These are phyloP conservation scores for Podila epicladia DNA, from an alignment of 192 early-diverging fungal species.

Conservation along the genomic window DNA sequence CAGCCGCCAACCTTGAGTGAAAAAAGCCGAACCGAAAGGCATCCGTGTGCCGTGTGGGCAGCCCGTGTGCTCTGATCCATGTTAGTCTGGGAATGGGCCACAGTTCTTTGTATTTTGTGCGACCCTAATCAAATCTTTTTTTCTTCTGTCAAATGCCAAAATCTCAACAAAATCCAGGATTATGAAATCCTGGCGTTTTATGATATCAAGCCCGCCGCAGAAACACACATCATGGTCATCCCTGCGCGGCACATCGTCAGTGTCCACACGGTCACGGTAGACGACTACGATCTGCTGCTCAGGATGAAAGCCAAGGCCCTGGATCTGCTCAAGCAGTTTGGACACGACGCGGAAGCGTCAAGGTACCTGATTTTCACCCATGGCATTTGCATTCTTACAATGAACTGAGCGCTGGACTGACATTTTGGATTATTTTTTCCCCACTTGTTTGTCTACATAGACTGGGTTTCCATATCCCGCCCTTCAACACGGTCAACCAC, in stretches of 20 bases:
- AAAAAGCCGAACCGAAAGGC: not conserved
- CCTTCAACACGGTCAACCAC: slow-evolving; percentile 74
- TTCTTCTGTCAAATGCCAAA: not conserved
- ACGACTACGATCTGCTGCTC: slow-evolving; percentile 36
- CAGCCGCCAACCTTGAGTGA: not conserved
- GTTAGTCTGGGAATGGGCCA: not conserved
- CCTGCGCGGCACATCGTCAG: slow-evolving; percentile 48
- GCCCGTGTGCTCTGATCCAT: too few relatives aligned
- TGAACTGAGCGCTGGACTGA: not conserved
- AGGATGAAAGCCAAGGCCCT: slow-evolving; percentile 37
- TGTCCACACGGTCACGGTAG: slow-evolving; percentile 44
- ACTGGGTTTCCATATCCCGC: slow-evolving; percentile 79
- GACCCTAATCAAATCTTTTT: not conserved
- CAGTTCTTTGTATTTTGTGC: not conserved
- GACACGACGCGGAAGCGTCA: slow-evolving; percentile 12
- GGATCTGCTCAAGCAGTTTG: slow-evolving; percentile 30
- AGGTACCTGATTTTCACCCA: slow-evolving; percentile 21
- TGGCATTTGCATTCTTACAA: not conserved
- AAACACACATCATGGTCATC: slow-evolving; percentile 55
- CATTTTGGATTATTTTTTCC: slow-evolving; percentile 9
- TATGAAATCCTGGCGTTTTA: slow-evolving; percentile 55
- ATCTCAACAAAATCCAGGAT: slow-evolving; percentile 30
- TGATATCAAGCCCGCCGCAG: slow-evolving; percentile 51
- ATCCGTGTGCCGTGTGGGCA: not conserved
- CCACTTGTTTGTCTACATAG: slow-evolving; percentile 10